Base-by-base conservation (phyloP, 352 stramenopile species). In the Globisporangium parvum region DNA sequence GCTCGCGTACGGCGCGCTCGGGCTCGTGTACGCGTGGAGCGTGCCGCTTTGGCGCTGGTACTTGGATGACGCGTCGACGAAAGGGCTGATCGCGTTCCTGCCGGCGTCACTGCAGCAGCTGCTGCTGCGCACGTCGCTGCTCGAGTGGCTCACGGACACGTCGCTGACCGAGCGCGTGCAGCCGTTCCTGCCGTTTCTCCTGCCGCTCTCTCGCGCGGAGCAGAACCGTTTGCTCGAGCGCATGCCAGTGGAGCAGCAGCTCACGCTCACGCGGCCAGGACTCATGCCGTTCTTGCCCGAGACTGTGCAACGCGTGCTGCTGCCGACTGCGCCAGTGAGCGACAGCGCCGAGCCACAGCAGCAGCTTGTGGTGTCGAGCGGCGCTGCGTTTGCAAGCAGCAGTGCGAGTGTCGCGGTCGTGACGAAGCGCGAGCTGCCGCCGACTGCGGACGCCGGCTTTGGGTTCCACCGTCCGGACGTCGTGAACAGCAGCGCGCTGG, bases 121-220 rank as follows among this genome's bases (percentile, higher is more conserved):
- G 41, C 54, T 94, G 44, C 71, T 94, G 33, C 69, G 73, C 24
- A 91, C 75, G 52, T 92, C 75, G 42, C 69, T 93, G 14, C 62
- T 94, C 26, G 80, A 94, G 50, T 94, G 82, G 82, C 77, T 94
- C 46, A 88, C 80, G 1, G 85, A 93, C 53, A 82, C 80, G 17
- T 75, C 66, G 8, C 80, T 93, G 48, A 73, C 82, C 41, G 80
- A 93, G 50, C 73, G 79, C 59, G 60, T 95, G 28, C 65, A 75
- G 14, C 74, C 75, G 2, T 90, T 86, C 62, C 39, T 95, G 51
- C 80, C 82, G 23, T 92, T 95, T 57, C 66, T 93, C 33, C 56
- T 94, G 53, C 82, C 82, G 33, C 63, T 94, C 9, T 79, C 77
- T 20, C 74, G 65, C 53, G 53, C 62, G 2, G 85, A 94, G 64